Percentiles rank a stretch among this genome's conserved stretches.
Conservation (phyloP, 2,329 filamentous ascomycete genomes). For the Sarocladium strictum region DNA sequence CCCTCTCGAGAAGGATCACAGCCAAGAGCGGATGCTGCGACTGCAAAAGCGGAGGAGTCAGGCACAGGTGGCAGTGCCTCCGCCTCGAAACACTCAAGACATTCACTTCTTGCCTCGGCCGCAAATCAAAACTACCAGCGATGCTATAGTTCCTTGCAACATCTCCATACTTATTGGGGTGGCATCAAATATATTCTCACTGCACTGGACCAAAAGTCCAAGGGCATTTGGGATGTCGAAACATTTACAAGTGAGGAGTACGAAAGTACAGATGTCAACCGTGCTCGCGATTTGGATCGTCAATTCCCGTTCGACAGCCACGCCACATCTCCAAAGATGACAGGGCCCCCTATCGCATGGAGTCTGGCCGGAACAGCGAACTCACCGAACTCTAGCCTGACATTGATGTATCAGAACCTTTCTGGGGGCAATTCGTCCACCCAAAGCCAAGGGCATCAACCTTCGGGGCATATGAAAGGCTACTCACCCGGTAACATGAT, state of each 20-base stretch:
- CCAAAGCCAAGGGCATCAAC: constrained; percentile 10
- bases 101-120: constrained; percentile 71
- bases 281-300: constrained; percentile 28
- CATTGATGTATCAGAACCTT: constrained; percentile 66
- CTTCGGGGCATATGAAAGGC: constrained; percentile 17
- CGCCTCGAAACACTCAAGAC: constrained; percentile 44
- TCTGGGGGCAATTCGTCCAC: constrained; percentile 6
- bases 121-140: constrained; percentile 83
- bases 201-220: constrained; percentile 79
- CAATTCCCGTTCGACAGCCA: constrained; percentile 41
- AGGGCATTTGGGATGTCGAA: constrained; percentile 75
- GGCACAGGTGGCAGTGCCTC: constrained; percentile 20
- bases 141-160: constrained; percentile 77
- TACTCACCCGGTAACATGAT: constrained; percentile 53
- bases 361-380: constrained; percentile 84
- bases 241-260: constrained; percentile 68
- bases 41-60: constrained; percentile 11
- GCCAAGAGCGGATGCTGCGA: constrained; percentile 17
- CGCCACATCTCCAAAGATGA: constrained; percentile 39
- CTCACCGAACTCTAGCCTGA: constrained; percentile 76
- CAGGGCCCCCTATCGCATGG: constrained; percentile 62
- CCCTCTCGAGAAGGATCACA: constrained; percentile 51
- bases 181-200: constrained; percentile 83
- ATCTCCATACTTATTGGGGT: constrained; percentile 79
- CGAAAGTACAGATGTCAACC: constrained; percentile 58